Base-by-base conservation (phyloP, 2,329 filamentous ascomycete species). In the Colletotrichum falcatum region DNA sequence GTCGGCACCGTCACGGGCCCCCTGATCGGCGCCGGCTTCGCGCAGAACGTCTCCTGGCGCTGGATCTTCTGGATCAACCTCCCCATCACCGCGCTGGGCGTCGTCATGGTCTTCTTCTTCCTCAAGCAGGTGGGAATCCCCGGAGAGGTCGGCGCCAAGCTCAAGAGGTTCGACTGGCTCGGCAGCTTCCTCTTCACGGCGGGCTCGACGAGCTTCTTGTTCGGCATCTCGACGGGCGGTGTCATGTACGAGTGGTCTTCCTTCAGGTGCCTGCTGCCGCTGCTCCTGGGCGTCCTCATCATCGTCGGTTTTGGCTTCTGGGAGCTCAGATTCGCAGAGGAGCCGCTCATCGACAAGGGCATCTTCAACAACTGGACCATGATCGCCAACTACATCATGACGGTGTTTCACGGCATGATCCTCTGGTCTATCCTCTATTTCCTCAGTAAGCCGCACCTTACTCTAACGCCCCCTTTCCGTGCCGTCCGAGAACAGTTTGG, bases 21-120 rank as follows among this genome's bases (percentile, higher is more conserved):
- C 8, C 73, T 87, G 30, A 79, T 86, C 44, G 85, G 89, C 7
- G 88, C 87, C 23, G 86, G 83, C 2, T 87, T 89, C 69, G 82
- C 86, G 3, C 81, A 88, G 66, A 80, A 84, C 53, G 82, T 83
- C 1, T 79, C 79, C 1, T 90, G 89, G 89, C 79, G 86, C 11
- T 92, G 89, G 89, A 86, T 91, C 59, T 90, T 91, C 75, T 92
- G 86, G 84, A 83, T 90, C 74, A 91, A 91, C 73, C 78, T 90
- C 1, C 88, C 89, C 2, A 85, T 90, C 74, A 81, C 85, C 37
- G 86, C 80, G 2, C 67, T 88, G n/a, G 85, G 84, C 3, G 77
- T 81, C 20, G 73, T 84, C 46, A 77, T 88, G 73, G 79, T 88
- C 20, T 61, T 76, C 39, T 72, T 89, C 30, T 90, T 89, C 78